phyloP scores from a whole-genome alignment of 2,329 filamentous ascomycete species.

The Periconia digitata region DNA sequence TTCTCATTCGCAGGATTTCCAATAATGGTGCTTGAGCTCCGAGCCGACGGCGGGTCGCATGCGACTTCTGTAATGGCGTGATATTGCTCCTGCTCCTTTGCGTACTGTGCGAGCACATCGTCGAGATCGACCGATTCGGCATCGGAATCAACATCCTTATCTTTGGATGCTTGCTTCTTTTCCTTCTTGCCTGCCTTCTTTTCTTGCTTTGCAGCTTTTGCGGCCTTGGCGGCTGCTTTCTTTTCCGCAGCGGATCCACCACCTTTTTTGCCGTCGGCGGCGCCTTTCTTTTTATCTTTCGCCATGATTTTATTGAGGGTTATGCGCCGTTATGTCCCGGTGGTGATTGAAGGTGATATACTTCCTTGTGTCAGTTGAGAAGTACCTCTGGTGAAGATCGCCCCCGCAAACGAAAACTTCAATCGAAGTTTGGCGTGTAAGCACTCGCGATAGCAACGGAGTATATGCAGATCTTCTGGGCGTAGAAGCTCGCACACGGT shows the following conservation, averaged over 20 bases:
- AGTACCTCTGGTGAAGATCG: too few species aligned
- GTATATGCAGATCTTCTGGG: too few species aligned
- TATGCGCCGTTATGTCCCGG: background rate
- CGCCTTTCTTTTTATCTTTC: conserved; percentile 57
- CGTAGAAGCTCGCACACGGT: too few species aligned
- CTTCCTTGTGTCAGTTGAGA: too few species aligned
- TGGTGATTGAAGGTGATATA: too few species aligned
- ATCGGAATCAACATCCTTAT: conserved; percentile 78
- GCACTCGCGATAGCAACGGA: too few species aligned
- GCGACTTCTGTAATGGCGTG: conserved; percentile 86
- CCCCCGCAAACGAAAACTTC: too few species aligned
- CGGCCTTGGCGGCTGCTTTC: conserved; percentile 53
- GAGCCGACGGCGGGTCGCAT: conserved; percentile 71
- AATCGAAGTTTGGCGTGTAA: too few species aligned
- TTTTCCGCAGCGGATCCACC: conserved; percentile 32
- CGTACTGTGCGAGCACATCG: conserved; percentile 88
- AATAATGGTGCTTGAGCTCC: conserved; percentile 78
- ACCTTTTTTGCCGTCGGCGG: conserved; percentile 53
- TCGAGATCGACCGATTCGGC: conserved; percentile 92
- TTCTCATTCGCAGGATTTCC: conserved; percentile 84
- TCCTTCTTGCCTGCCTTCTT: conserved; percentile 76
- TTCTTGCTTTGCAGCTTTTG: conserved; percentile 72
- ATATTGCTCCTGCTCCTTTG: conserved; percentile 87
- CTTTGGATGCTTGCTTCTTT: conserved; percentile 75
- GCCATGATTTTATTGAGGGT: conserved; percentile 43